These are phyloP conservation scores for Stenocarpella maydis DNA, from an alignment of 2,329 filamentous ascomycete species.

Conservation along the genomic window DNA sequence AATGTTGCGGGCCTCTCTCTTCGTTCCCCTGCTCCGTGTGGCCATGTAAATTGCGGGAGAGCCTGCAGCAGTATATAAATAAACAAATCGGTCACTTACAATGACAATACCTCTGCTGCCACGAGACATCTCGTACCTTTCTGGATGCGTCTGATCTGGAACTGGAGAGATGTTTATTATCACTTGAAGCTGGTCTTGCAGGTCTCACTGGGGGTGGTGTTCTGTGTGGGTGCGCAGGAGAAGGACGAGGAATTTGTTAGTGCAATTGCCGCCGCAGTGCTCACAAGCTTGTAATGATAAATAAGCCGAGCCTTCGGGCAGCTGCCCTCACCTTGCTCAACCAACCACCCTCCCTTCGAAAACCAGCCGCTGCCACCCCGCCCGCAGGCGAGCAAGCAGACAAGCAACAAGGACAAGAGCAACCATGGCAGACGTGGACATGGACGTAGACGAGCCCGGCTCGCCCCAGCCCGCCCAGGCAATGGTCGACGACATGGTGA, in stretches of 20 bases:
- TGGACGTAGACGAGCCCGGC: slow-evolving; percentile 65
- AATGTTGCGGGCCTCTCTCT: neutral
- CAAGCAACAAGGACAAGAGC: neutral
- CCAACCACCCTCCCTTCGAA: neutral
- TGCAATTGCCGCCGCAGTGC: slow-evolving; percentile 1
- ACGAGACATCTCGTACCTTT: neutral
- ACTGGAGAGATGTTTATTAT: neutral
- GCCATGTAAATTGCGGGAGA: neutral
- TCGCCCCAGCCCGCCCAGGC: slow-evolving; percentile 50
- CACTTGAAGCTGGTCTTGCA: too few species aligned
- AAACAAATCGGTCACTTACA: neutral
- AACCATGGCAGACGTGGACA: slow-evolving; percentile 63
- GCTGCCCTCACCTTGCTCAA: neutral
- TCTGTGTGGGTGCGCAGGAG: neutral
- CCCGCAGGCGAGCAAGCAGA: neutral
- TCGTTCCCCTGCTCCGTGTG: neutral
- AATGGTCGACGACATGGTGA: slow-evolving; percentile 73
- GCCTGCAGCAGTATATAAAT: neutral
- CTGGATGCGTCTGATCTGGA: neutral
- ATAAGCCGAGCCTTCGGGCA: neutral
- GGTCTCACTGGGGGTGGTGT: too few species aligned
- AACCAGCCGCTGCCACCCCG: neutral
- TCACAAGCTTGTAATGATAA: slow-evolving; percentile 21
- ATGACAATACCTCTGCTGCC: neutral
- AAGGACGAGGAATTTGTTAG: slow-evolving; percentile 19